Base-by-base conservation (phyloP, 192 early-diverging fungal genomes). In the Neocallimastix lanati region DNA sequence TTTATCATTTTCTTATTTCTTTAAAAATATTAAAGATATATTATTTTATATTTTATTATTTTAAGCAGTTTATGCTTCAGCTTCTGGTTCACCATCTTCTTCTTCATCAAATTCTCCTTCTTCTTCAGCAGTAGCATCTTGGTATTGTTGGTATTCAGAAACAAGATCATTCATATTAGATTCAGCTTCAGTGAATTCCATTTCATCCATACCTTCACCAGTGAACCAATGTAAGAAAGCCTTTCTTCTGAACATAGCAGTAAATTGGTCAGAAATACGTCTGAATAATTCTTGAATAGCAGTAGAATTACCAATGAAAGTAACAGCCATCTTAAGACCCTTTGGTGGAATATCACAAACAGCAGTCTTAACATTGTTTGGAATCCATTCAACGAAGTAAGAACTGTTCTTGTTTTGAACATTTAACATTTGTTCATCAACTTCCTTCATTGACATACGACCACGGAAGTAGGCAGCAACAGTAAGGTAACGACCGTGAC, bases 351-450 rank as follows among this genome's bases (percentile, higher is more conserved):
- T n/a, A n/a, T n/a, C n/a, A n/a, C n/a, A n/a, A n/a, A n/a, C n/a
- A n/a, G n/a, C n/a, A n/a, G n/a, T n/a, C n/a, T n/a, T n/a, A n/a
- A n/a, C n/a, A n/a, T n/a, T n/a, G n/a, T n/a, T n/a, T n/a, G n/a
- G n/a, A n/a, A n/a, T n/a, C n/a, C n/a, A n/a, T n/a, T n/a, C n/a
- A n/a, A n/a, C n/a, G n/a, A n/a, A n/a, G n/a, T n/a, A n/a, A n/a
- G 91, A 91, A 77, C 92, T 92, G 92, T 98, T 97, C 92, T 99
- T 99, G 85, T 91, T 88, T 87, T 99, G 96, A 18, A 97, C 93
- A 83, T 94, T 91, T 79, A 96, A 85, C 96, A 99, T 97, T 86
- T 96, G 94, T 88, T 97, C 94, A 80, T 99, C 96, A 76, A 99
- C 95, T 82, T 99, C 97, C 85, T 96, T 96, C 86, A 93, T 97